Percentiles rank a stretch among this genome's conserved stretches.
Evolutionary conservation across 139 green algal genomes (phyloP).

Genomic region (Edaphochlamys debaryana): DNA sequence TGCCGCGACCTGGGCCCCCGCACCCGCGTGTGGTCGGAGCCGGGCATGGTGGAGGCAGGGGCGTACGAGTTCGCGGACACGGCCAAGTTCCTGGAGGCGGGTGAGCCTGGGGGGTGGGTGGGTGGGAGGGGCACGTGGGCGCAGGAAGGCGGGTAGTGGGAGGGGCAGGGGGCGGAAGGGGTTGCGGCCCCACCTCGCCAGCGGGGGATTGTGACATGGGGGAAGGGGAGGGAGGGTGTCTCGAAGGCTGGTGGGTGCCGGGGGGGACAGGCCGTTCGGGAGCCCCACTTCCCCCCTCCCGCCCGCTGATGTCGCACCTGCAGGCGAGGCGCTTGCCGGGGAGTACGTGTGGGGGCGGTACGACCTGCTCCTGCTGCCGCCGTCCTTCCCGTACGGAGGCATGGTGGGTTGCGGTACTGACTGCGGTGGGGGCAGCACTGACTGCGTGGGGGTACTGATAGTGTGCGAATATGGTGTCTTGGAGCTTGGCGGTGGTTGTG

Average conservation of each 20-base stretch:
- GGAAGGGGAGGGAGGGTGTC: too few species aligned
- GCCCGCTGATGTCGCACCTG: background rate
- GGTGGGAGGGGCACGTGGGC: background rate
- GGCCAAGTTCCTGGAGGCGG: slow-evolving; percentile 76
- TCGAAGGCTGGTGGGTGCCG: background rate
- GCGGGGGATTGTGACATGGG: background rate
- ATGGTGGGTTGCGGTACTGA: slow-evolving; percentile 57
- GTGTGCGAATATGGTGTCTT: too few species aligned
- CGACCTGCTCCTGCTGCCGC: slow-evolving; percentile 94
- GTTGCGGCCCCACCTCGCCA: too few species aligned
- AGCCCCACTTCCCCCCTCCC: background rate
- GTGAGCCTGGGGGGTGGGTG: slow-evolving; percentile 34
- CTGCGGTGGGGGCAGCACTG: too few species aligned
- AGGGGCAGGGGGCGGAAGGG: background rate
- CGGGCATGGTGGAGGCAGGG: slow-evolving; percentile 81
- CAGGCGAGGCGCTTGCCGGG: slow-evolving; percentile 86
- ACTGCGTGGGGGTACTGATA: too few species aligned
- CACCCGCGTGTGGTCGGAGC: slow-evolving; percentile 84
- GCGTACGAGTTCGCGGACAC: slow-evolving; percentile 93
- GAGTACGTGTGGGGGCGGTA: slow-evolving; percentile 93
- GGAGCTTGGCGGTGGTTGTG: too few species aligned
- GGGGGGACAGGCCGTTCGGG: background rate
- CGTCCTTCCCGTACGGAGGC: slow-evolving; percentile 87
- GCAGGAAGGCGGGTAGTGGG: background rate
- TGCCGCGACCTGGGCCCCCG: slow-evolving; percentile 60